These are phyloP conservation scores for Metschnikowia cerradonensis DNA, from an alignment of 805 yeast species.

Conservation along the genomic window DNA sequence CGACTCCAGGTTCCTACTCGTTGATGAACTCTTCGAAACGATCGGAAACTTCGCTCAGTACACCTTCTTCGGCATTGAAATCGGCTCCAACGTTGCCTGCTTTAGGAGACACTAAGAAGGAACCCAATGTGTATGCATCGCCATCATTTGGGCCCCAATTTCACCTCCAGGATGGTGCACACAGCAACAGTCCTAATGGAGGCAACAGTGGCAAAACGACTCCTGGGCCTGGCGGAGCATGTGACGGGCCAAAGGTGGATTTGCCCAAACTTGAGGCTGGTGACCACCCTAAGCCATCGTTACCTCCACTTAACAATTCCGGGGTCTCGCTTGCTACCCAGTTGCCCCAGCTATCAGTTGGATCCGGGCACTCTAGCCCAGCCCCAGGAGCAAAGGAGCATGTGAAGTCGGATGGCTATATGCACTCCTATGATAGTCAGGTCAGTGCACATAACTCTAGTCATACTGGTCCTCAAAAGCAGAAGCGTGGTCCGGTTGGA, in stretches of 20 bases:
- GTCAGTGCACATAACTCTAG: too few species aligned
- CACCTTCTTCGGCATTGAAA: slow-evolving; percentile 37
- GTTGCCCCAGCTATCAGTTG: slow-evolving; percentile 25
- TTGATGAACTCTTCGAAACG: slow-evolving; percentile 23
- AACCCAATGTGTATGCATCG: slow-evolving; percentile 25
- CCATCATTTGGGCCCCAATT: slow-evolving; percentile 48
- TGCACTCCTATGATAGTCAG: too few species aligned
- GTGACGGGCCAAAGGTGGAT: neutral
- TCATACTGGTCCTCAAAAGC: too few species aligned
- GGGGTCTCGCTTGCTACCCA: slow-evolving; percentile 9
- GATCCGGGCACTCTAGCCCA: neutral
- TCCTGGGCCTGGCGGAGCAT: neutral
- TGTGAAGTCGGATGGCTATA: too few species aligned
- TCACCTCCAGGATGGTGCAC: slow-evolving; percentile 17
- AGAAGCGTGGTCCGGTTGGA: too few species aligned
- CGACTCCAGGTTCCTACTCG: slow-evolving; percentile 21
- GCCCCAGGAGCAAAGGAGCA: neutral
- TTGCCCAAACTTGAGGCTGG: slow-evolving; percentile 6
- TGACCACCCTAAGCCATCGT: slow-evolving; percentile 14
- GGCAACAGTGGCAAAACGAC: neutral
- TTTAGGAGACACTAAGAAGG: slow-evolving; percentile 17
- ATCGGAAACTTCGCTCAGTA: slow-evolving; percentile 21
- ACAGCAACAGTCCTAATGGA: neutral
- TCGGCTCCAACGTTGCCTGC: slow-evolving; percentile 33
- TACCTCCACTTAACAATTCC: slow-evolving; percentile 22